Percentiles rank a stretch among this genome's conserved stretches.
phyloP scores from a whole-genome alignment of 73 alveolate genomes.

The Paramecium octaurelia region DNA sequence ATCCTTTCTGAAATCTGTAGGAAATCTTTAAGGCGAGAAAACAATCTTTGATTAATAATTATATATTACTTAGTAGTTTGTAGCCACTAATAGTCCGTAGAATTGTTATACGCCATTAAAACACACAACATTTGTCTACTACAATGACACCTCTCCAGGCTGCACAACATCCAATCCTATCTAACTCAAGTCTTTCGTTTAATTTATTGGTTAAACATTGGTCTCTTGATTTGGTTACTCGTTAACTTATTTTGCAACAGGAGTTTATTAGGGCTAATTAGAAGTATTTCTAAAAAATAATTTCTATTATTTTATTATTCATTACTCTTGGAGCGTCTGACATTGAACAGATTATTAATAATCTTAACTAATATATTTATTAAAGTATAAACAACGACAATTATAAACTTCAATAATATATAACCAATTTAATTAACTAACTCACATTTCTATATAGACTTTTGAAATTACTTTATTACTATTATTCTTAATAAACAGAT shows the following conservation, averaged over 20 bases:
- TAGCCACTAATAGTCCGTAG: neutral
- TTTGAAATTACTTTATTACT: neutral
- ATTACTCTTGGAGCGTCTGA: conserved; percentile 46
- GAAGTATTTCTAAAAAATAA: conserved; percentile 1
- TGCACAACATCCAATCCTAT: neutral
- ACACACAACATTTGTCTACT: neutral
- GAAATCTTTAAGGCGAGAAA: neutral
- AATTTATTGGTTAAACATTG: neutral
- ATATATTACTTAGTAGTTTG: neutral
- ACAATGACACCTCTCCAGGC: neutral
- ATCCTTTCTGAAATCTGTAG: neutral
- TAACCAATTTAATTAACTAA: too few relatives aligned
- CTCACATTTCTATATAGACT: neutral
- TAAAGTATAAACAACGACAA: neutral
- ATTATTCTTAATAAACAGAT: neutral
- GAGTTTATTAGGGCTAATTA: neutral
- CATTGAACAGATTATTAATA: neutral
- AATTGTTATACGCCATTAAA: neutral
- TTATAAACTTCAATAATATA: neutral
- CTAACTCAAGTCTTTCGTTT: neutral
- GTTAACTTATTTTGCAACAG: neutral
- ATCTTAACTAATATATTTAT: neutral
- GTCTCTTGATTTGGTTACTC: neutral
- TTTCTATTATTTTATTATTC: neutral
- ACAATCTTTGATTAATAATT: neutral